Percentiles rank a stretch among this genome's conserved stretches.
phyloP scores from a whole-genome alignment of 2,329 filamentous ascomycete species.

The Plectosphaerella sp. region DNA sequence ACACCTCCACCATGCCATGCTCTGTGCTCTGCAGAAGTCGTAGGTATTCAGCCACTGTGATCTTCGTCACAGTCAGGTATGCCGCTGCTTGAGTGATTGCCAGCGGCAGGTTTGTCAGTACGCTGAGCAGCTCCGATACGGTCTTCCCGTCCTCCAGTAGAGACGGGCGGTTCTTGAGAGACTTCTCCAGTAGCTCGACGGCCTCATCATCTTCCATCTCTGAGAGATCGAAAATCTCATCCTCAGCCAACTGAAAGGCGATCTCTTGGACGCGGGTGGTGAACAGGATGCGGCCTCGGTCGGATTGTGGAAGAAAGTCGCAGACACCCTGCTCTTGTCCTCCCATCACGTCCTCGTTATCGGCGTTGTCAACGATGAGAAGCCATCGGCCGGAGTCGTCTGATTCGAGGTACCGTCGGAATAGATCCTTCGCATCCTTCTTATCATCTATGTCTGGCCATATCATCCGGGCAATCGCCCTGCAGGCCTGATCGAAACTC shows the following conservation, averaged over 20 bases:
- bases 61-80: conserved; percentile 27
- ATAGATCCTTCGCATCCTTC: conserved; percentile 2
- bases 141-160: neutral
- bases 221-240: conserved; percentile 2
- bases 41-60: conserved; percentile 25
- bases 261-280: neutral
- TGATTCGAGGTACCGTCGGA: conserved; percentile 2
- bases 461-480: conserved; percentile 25
- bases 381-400: conserved; percentile 6
- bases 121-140: conserved; percentile 14
- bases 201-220: conserved; percentile 3
- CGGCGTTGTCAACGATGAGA: neutral
- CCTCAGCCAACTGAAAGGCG: neutral
- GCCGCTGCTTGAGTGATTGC: conserved; percentile 34
- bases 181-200: neutral
- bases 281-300: neutral
- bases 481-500: conserved; percentile 33
- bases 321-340: neutral
- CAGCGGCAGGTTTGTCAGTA: conserved; percentile 28
- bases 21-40: conserved; percentile 22
- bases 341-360: neutral
- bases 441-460: conserved; percentile 7
- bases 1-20: conserved; percentile 21
- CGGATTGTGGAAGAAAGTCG: neutral
- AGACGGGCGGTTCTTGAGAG: neutral